Evolutionary conservation across 331 rosid species (phyloP), one percentile per base, ranked within the genome.

Genomic region (Acacia concinna): DNA sequence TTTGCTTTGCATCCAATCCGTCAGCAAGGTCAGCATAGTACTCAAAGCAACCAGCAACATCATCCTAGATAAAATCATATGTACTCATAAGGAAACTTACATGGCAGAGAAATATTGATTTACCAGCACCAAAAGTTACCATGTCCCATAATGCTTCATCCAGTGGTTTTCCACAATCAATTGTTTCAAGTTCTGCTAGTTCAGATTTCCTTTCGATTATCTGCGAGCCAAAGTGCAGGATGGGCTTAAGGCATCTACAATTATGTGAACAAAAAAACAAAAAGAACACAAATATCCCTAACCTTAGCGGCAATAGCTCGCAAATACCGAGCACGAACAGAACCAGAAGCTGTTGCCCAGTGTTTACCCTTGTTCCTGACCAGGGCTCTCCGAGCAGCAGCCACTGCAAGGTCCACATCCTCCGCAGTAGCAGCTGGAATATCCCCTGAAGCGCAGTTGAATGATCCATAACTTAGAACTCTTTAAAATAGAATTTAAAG

Each of bases 221-320:
- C 97, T 94, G 88, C 30, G 30, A 1, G 57, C 68, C 60, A 68
- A 68, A 54, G 23, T 27, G 67, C 71, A 62, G 56, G 17, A 23
- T 14, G 68, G 23, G 1, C 6, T 31, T 44, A 15, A 64, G 31
- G 77, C 63, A 68, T 43, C 30, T 43, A 46, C 47, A 73, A 51
- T 25, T 60, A 8, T 32, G 4, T 21, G 71, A 51, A 78, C 62
- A 5, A 20, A 3, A 32, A 65, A 28, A 75, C 0, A 4, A 68
- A 34, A 27, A 49, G 32, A 68, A 4, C 69, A 47, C 37, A 35
- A 49, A 75, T 2, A 73, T 2, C 14, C 3, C 73, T 2, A 59
- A 92, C 98, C 92, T 91, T 93, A 31, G 97, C 96, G n/a, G 99
- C 99, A 64, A 95, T 95, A 59, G 99, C 92, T 25, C 99, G 97